phyloP scores from a whole-genome alignment of 768 basidiomycete genomes.

The Amanita pallidorosea region DNA sequence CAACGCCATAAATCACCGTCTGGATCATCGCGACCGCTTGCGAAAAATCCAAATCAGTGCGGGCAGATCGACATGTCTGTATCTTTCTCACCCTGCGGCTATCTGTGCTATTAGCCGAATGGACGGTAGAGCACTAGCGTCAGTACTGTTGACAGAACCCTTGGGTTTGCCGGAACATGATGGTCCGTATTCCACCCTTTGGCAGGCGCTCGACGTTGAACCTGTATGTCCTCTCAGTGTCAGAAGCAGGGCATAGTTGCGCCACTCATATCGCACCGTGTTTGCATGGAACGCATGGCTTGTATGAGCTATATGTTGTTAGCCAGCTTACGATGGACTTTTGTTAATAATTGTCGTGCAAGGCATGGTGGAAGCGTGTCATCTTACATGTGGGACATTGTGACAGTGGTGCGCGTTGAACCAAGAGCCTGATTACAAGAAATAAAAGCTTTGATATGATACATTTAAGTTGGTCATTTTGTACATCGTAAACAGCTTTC shows the following conservation, averaged over 20 bases:
- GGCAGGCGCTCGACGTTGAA: neutral
- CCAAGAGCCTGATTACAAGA: neutral
- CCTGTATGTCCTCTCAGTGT: neutral
- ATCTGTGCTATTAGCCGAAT: neutral
- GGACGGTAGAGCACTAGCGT: neutral
- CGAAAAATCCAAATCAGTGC: neutral
- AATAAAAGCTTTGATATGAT: neutral
- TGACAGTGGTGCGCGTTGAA: neutral
- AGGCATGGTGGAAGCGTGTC: neutral
- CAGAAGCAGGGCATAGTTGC: neutral
- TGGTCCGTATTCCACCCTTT: neutral
- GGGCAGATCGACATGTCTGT: neutral
- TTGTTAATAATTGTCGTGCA: neutral
- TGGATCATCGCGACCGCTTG: neutral
- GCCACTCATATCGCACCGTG: neutral
- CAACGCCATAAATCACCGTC: slow-evolving; percentile 1
- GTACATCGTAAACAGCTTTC: neutral
- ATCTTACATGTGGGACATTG: neutral
- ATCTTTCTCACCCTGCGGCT: neutral
- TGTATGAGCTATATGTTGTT: neutral
- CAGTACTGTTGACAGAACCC: neutral
- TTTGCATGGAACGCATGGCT: neutral
- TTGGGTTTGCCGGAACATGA: neutral
- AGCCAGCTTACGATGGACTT: neutral
- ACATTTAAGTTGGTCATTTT: neutral